Evolutionary conservation across 2,329 filamentous ascomycete species (phyloP).

Genomic region (Colletotrichum sp.): DNA sequence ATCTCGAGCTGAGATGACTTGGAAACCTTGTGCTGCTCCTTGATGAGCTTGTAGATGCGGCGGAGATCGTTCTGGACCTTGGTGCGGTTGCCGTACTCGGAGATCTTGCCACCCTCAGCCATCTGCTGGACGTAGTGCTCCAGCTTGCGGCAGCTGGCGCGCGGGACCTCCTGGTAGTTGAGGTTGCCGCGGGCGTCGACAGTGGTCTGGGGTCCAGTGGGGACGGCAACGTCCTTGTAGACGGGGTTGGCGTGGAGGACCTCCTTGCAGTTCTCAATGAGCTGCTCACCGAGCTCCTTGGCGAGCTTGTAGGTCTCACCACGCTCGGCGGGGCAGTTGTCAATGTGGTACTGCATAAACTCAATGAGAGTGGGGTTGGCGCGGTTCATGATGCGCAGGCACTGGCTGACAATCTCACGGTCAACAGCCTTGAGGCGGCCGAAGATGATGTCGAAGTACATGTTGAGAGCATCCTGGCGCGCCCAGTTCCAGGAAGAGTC

Average conservation of each 20-base stretch:
- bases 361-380: conserved; percentile 95
- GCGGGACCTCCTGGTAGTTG: conserved; percentile 86
- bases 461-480: conserved; percentile 93
- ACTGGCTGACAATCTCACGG: conserved; percentile 97
- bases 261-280: conserved; percentile 98
- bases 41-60: conserved; percentile 97
- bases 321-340: conserved; percentile 95
- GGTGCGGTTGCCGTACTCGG: conserved; percentile 96
- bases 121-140: conserved; percentile 99
- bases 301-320: conserved; percentile 98
- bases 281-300: conserved; percentile 88
- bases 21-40: conserved; percentile 96
- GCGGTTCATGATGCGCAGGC: conserved; percentile 99
- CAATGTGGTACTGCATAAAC: conserved; percentile 99
- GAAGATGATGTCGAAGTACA: conserved; percentile 99
- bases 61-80: conserved; percentile 97
- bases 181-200: conserved; percentile 92
- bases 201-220: conserved; percentile 91
- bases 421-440: conserved; percentile 91
- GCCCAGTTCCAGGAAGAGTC: conserved; percentile 99
- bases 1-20: conserved; percentile 97
- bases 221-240: conserved; percentile 94
- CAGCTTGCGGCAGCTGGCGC: conserved; percentile 90
- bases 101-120: conserved; percentile 98
- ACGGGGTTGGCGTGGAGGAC: conserved; percentile 83